Evolutionary conservation across 257 asterid species (phyloP).

Genomic region (Nicotiana paniculata): DNA sequence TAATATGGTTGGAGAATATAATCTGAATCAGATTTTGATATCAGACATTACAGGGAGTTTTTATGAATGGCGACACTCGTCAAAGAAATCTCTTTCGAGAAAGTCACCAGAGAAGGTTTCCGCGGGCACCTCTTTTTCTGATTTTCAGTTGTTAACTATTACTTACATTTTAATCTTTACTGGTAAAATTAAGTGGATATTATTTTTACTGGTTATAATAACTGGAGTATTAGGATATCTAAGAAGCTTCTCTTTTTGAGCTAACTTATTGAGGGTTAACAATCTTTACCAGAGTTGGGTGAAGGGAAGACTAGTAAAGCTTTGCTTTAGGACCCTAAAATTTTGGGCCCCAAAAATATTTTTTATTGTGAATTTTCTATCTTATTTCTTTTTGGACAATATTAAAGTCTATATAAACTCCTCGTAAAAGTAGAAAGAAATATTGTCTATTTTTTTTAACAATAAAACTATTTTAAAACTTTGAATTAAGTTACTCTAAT

Average conservation of each 20-base stretch:
- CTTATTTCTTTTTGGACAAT: no score
- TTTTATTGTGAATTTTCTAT: no score
- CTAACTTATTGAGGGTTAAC: background rate
- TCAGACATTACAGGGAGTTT: constrained; percentile 53
- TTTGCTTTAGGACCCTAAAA: no score
- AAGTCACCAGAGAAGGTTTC: constrained; percentile 64
- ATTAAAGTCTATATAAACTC: no score
- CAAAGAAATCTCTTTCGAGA: constrained; percentile 45
- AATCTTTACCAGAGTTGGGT: background rate
- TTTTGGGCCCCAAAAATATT: no score
- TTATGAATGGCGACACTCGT: constrained; percentile 66
- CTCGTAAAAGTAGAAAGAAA: no score
- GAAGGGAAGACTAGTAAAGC: no score
- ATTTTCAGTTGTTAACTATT: background rate
- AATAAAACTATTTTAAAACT: no score
- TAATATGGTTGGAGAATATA: no score
- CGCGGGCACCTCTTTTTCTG: constrained; percentile 38
- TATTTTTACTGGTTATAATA: background rate
- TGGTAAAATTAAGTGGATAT: background rate
- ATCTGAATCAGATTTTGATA: constrained; percentile 69
- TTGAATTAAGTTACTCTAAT: no score
- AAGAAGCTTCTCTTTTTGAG: background rate
- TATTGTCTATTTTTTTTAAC: no score
- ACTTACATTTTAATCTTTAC: background rate
- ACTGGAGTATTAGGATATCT: background rate